Percentiles rank a stretch among this genome's conserved stretches.
Conservation (phyloP, 805 yeast species). For the Lipomyces yamanashiensis region DNA sequence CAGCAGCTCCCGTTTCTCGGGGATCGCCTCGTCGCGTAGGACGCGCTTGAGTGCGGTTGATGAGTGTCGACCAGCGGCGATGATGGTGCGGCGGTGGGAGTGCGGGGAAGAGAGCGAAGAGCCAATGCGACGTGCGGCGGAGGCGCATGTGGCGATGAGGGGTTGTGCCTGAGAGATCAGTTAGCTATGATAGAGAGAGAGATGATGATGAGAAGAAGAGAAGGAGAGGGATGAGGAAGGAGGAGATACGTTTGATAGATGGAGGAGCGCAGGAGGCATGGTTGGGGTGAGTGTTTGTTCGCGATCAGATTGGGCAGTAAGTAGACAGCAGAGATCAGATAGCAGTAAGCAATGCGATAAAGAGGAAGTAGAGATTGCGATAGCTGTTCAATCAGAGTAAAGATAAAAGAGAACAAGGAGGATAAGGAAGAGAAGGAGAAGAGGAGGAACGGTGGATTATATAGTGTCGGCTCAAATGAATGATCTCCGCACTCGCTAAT, state of each 20-base stretch:
- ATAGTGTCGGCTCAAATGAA: no score
- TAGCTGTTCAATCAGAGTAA: no score
- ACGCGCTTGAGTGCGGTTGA: conserved; percentile 44
- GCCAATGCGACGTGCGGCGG: background rate
- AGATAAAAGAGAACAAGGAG: background rate
- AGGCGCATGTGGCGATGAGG: conserved; percentile 3
- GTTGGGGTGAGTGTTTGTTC: background rate
- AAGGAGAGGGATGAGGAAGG: background rate
- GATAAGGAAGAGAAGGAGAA: no score
- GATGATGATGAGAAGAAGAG: background rate
- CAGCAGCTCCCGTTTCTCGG: conserved; percentile 51
- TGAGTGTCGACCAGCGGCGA: conserved; percentile 22
- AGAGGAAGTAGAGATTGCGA: background rate
- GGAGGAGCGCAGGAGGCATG: background rate
- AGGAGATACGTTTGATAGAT: background rate
- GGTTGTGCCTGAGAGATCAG: background rate
- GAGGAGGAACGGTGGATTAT: no score
- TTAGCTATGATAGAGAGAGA: background rate
- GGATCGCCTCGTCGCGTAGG: conserved; percentile 48
- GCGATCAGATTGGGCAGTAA: background rate
- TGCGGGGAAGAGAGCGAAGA: conserved; percentile 13
- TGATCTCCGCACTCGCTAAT: no score
- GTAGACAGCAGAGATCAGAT: background rate
- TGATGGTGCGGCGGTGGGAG: conserved; percentile 3
- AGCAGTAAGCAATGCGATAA: background rate